phyloP scores from a whole-genome alignment of 768 basidiomycete species.

The Aureoboletus auriporus region DNA sequence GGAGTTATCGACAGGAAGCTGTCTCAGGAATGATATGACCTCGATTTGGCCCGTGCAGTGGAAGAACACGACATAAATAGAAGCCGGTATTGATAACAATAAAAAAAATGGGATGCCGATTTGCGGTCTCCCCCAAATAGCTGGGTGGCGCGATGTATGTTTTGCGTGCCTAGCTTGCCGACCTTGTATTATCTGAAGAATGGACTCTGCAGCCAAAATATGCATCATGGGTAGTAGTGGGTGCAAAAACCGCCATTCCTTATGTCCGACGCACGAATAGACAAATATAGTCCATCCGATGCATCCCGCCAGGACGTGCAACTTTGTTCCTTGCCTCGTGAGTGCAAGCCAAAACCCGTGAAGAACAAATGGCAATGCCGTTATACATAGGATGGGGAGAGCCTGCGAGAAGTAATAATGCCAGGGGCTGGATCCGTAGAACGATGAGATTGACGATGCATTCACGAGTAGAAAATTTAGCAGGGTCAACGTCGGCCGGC shows the following conservation, averaged over 20 bases:
- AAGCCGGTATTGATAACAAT: slow-evolving; percentile 53
- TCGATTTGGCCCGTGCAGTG: slow-evolving; percentile 79
- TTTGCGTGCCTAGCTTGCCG: slow-evolving; percentile 1
- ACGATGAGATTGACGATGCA: slow-evolving; percentile 80
- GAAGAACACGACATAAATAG: slow-evolving; percentile 66
- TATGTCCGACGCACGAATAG: slow-evolving; percentile 85
- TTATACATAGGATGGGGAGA: slow-evolving; percentile 75
- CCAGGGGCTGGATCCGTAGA: slow-evolving; percentile 84
- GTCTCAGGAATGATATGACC: slow-evolving; percentile 66
- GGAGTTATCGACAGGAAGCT: slow-evolving; percentile 47
- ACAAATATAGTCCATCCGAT: slow-evolving; percentile 59
- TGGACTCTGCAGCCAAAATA: slow-evolving; percentile 68
- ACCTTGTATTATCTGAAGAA: slow-evolving; percentile 45
- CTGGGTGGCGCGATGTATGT: neutral
- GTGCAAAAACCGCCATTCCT: slow-evolving; percentile 97
- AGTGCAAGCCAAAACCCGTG: slow-evolving; percentile 50
- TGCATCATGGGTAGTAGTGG: slow-evolving; percentile 85
- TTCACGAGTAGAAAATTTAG: slow-evolving; percentile 84
- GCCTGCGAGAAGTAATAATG: slow-evolving; percentile 90
- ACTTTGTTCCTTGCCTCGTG: slow-evolving; percentile 18
- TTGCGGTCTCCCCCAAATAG: slow-evolving; percentile 15
- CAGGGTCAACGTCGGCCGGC: slow-evolving; percentile 63
- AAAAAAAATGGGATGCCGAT: slow-evolving; percentile 40
- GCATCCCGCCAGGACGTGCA: slow-evolving; percentile 44
- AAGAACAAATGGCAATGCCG: slow-evolving; percentile 66